These are phyloP conservation scores for Aspergillus flavus DNA, from an alignment of 2,329 filamentous ascomycete genomes.

Conservation along the genomic window DNA sequence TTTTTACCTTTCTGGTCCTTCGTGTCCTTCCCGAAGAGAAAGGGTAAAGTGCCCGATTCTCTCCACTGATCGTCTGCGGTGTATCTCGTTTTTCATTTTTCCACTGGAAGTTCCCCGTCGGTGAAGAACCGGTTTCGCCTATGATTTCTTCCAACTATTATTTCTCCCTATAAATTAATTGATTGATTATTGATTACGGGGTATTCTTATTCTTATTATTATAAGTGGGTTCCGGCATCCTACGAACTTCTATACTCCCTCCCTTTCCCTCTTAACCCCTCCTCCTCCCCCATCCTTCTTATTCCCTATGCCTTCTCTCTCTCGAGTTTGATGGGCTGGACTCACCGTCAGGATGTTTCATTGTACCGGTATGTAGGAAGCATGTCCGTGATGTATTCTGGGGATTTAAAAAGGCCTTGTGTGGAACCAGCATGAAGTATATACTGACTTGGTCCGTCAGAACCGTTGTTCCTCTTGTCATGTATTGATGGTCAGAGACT, in stretches of 20 bases:
- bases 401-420: neutral
- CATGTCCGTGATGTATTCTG: neutral
- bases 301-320: neutral
- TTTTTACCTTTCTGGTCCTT: neutral
- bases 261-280: neutral
- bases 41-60: neutral
- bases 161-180: neutral
- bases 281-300: neutral
- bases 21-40: neutral
- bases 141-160: neutral
- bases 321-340: neutral
- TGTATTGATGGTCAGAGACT: slow-evolving; percentile 2
- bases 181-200: neutral
- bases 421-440: neutral
- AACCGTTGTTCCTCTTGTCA: neutral
- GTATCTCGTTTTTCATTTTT: neutral
- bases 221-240: neutral
- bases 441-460: neutral
- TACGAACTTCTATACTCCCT: neutral
- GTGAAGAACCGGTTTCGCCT: neutral
- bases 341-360: neutral
- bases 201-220: neutral
- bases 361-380: neutral
- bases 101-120: neutral
- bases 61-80: neutral